Conservation (phyloP, 2,329 filamentous ascomycete genomes). For the Ascochyta clinopodiicola region DNA sequence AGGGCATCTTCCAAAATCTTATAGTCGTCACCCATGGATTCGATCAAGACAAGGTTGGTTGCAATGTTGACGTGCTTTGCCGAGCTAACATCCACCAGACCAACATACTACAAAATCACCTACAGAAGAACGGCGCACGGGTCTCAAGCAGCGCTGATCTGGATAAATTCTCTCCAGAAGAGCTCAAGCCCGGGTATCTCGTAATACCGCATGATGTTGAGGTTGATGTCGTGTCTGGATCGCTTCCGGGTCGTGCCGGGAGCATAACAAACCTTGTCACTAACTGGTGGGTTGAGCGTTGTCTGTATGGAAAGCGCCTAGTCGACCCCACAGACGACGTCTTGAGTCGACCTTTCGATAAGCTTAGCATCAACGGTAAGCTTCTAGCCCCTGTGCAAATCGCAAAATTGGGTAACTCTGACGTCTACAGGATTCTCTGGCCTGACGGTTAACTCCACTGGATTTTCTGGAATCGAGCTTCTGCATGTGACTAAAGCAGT, state of each 20-base stretch:
- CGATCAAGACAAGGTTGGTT: slow-evolving; percentile 48
- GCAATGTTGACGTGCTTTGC: slow-evolving; percentile 3
- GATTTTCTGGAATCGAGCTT: slow-evolving; percentile 83
- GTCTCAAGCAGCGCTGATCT: slow-evolving; percentile 39
- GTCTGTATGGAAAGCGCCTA: slow-evolving; percentile 76
- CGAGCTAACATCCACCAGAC: slow-evolving; percentile 39
- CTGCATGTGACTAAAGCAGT: slow-evolving; percentile 82
- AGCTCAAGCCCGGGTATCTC: slow-evolving; percentile 45
- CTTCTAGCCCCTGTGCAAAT: slow-evolving; percentile 11
- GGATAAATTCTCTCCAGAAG: slow-evolving; percentile 30
- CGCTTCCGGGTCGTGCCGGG: slow-evolving; percentile 46
- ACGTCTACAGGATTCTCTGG: slow-evolving; percentile 64
- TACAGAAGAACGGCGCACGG: slow-evolving; percentile 45
- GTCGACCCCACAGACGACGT: slow-evolving; percentile 73
- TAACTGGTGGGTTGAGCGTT: slow-evolving; percentile 92
- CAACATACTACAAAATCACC: slow-evolving; percentile 40
- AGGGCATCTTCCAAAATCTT: slow-evolving; percentile 53
- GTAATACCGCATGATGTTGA: slow-evolving; percentile 55
- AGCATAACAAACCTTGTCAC: slow-evolving; percentile 63
- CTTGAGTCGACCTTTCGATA: slow-evolving; percentile 77
- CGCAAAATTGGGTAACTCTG: slow-evolving; percentile 19
- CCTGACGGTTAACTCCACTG: slow-evolving; percentile 80
- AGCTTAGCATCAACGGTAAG: slow-evolving; percentile 68
- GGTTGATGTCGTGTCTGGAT: slow-evolving; percentile 38
- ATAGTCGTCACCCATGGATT: slow-evolving; percentile 54